These are phyloP conservation scores for Dujonia santamariae DNA, from an alignment of 1,139 yeast genomes.

Conservation along the genomic window DNA sequence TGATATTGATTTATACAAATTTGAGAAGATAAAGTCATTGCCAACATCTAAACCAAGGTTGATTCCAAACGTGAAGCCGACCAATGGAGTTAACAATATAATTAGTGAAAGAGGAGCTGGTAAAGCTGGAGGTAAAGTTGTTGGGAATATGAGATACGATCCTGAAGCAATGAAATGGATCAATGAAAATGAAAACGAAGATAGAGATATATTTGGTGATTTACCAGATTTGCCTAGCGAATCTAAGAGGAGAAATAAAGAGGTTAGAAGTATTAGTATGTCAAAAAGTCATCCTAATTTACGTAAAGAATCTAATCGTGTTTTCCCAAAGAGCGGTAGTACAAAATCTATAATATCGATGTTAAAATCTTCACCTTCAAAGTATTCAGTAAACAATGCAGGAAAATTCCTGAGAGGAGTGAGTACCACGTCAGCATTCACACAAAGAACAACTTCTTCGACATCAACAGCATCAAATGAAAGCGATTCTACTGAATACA, in stretches of 20 bases:
- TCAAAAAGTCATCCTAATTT: slow-evolving; percentile 4
- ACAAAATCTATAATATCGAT: slow-evolving; percentile 1
- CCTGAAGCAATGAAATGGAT: slow-evolving; percentile 58
- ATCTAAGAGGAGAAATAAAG: too few species aligned
- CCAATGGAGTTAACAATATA: not conserved
- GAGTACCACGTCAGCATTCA: slow-evolving; percentile 21
- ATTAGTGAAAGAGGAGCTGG: slow-evolving; percentile 12
- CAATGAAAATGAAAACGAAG: slow-evolving; percentile 31
- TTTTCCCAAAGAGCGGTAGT: slow-evolving; percentile 2
- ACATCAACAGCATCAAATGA: slow-evolving; percentile 11
- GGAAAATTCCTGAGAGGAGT: slow-evolving; percentile 14
- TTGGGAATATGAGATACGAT: slow-evolving; percentile 61
- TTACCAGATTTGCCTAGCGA: slow-evolving; percentile 36
- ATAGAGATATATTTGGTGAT: slow-evolving; percentile 52
- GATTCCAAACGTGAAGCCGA: slow-evolving; percentile 9
- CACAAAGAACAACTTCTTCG: slow-evolving; percentile 36
- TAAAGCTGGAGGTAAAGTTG: slow-evolving; percentile 19
- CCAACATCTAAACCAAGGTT: slow-evolving; percentile 16
- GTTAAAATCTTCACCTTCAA: slow-evolving; percentile 1
- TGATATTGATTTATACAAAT: slow-evolving; percentile 52
- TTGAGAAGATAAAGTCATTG: slow-evolving; percentile 29
- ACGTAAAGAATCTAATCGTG: not conserved
- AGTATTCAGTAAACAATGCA: not conserved
- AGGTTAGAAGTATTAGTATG: not conserved
- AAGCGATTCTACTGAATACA: slow-evolving; percentile 8